Base-by-base conservation (phyloP, 2,329 filamentous ascomycete genomes). In the Arthrinium puccinioides region DNA sequence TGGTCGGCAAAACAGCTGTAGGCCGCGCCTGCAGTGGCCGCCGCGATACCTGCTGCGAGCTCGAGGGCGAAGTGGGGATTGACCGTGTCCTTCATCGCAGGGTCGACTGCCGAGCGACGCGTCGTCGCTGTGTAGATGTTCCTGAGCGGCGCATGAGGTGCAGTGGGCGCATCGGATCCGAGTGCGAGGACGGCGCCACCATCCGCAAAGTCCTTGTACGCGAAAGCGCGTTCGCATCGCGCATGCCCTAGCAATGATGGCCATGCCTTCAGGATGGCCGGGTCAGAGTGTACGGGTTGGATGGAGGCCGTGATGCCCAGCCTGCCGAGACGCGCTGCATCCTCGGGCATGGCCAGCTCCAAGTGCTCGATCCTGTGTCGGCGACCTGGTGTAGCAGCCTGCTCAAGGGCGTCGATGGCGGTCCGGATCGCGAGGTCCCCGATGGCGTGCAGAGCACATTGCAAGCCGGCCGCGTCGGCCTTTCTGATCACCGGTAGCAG, bases 301-400 rank as follows among this genome's bases (percentile, higher is more conserved):
- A 78, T 64, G 1, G 70, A 75, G 0, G 74, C 74, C 1, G 72
- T 77, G 56, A 83, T 79, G 33, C 77, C 75, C 4, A 79, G 58
- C 18, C 60, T 50, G 6, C 76, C 78, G 1, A 83, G 65, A 1
- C 77, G 61, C 3, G 50, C 60, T 1, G 74, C 78, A 46, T 82
- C 79, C 39, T 64, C 61, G 0, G 64, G 62, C 0, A 66, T 66
- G 0, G 76, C 64, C 21, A 83, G 63, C 52, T 83, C 79, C 4
- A 83, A 60, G 49, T 83, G 79, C 56, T 83, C 79, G 45, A 83
- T 76, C 13, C 79, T 67, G 35, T 79, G 79, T 3, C 79, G 67
- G 7, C 68, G 65, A 1, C 61, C 63, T 0, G 66, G 62, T 42
- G 57, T 59, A 0, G 58, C 49, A 23, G 52, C 57, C 36, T 51